These are phyloP conservation scores for Purshia tridentata DNA, from an alignment of 306 rosid species.

Conservation along the genomic window DNA sequence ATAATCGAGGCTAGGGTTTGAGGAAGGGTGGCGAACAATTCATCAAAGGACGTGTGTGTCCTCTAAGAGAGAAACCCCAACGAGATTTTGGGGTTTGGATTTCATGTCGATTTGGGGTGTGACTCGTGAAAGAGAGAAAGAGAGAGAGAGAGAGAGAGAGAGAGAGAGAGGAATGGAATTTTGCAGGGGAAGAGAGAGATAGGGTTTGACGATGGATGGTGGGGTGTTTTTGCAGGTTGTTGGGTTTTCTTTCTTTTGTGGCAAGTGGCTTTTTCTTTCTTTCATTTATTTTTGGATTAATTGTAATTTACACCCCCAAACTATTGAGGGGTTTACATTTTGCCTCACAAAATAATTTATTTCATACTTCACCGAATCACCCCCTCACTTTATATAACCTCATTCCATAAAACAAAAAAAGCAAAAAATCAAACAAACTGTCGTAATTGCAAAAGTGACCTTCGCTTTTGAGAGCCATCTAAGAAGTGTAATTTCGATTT, in stretches of 20 bases:
- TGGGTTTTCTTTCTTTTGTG: conserved; percentile 1
- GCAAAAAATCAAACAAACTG: no score
- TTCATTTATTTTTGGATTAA: no score
- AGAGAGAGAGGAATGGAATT: not conserved
- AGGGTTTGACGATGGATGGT: conserved; percentile 44
- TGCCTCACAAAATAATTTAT: no score
- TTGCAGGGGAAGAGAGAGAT: conserved; percentile 23
- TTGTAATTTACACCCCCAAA: no score
- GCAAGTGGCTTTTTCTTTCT: not conserved
- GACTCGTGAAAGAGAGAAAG: no score
- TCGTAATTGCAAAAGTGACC: no score
- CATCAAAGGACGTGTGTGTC: conserved; percentile 26
- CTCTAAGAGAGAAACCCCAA: conserved; percentile 23
- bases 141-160: not conserved
- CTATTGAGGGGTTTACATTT: no score
- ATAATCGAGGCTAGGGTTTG: conserved; percentile 33
- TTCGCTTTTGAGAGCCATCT: no score
- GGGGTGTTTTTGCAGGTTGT: not conserved
- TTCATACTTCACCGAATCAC: no score
- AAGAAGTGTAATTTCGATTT: no score
- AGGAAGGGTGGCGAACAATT: conserved; percentile 15
- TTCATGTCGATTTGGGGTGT: conserved; percentile 46
- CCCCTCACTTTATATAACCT: no score
- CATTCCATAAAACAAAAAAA: no score
- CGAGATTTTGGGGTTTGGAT: conserved; percentile 23